Percentiles rank a stretch among this genome's conserved stretches.
These are phyloP conservation scores for Penicillium sp. DNA, from an alignment of 2,329 filamentous ascomycete genomes.

Conservation along the genomic window DNA sequence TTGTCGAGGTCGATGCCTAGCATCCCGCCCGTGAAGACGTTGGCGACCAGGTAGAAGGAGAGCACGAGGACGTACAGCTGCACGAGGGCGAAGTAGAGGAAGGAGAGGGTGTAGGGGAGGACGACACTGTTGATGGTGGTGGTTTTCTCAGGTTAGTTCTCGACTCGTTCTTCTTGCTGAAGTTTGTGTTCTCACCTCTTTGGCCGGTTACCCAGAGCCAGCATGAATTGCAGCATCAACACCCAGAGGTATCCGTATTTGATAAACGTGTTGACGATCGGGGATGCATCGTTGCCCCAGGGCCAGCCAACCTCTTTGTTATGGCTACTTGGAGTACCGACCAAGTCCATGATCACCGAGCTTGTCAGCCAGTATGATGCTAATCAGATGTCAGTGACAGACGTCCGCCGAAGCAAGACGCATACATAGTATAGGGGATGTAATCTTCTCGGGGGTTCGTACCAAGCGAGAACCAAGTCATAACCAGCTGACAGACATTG, in stretches of 20 bases:
- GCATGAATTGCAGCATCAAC: constrained; percentile 91
- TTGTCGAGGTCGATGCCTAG: constrained; percentile 68
- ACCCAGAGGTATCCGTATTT: constrained; percentile 93
- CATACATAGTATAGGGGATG: constrained; percentile 4
- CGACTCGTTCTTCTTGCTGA: no score
- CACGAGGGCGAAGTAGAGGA: constrained; percentile 82
- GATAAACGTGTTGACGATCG: constrained; percentile 87
- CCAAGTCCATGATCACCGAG: constrained; percentile 94
- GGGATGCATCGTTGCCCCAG: constrained; percentile 84
- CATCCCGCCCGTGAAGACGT: constrained; percentile 70
- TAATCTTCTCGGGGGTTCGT: no score
- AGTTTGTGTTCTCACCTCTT: constrained; percentile 64
- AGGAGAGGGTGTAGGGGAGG: constrained; percentile 89
- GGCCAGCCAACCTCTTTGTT: constrained; percentile 74
- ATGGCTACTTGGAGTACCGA: constrained; percentile 69
- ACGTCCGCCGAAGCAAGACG: background rate
- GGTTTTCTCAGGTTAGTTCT: background rate
- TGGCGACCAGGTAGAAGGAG: constrained; percentile 83
- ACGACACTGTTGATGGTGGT: constrained; percentile 59
- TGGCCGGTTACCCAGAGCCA: constrained; percentile 93
- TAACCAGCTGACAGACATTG: constrained; percentile 84
- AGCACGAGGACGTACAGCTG: constrained; percentile 89
- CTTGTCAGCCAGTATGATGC: constrained; percentile 98
- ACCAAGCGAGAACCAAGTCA: constrained; percentile 83
- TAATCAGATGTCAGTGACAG: constrained; percentile 23